These are phyloP conservation scores for Curvularia spicifera DNA, from an alignment of 2,329 filamentous ascomycete genomes.

Conservation along the genomic window DNA sequence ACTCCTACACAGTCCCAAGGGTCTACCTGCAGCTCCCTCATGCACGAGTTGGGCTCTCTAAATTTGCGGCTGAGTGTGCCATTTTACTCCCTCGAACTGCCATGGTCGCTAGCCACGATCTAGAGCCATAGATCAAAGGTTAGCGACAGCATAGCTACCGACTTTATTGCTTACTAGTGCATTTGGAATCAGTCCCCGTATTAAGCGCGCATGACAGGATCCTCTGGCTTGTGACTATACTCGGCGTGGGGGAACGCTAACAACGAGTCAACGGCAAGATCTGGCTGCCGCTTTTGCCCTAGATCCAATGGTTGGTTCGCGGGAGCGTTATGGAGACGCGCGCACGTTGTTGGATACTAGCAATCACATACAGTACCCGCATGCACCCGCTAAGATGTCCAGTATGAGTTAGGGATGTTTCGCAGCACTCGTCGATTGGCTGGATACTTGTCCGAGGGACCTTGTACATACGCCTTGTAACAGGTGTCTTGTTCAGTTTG, in stretches of 20 bases:
- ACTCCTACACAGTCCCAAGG: background rate
- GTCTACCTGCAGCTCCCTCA: background rate
- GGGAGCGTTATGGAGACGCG: background rate
- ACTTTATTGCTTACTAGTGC: background rate
- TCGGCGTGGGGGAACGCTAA: background rate
- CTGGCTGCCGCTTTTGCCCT: background rate
- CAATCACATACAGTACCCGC: background rate
- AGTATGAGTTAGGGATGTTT: background rate
- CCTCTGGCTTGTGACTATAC: background rate
- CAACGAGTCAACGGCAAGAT: background rate
- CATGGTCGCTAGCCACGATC: background rate
- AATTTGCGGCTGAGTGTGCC: background rate
- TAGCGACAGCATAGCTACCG: background rate
- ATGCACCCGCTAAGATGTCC: background rate
- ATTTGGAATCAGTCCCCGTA: background rate
- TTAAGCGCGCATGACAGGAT: background rate
- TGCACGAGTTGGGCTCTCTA: background rate
- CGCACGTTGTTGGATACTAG: background rate
- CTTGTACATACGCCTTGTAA: background rate
- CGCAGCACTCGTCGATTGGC: background rate
- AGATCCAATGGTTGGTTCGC: background rate
- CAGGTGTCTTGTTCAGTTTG: background rate
- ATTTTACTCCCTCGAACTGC: background rate
- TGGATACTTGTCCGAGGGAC: background rate
- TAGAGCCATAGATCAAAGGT: background rate